Base-by-base conservation (phyloP, 306 rosid species). In the Glycyrrhiza uralensis region DNA sequence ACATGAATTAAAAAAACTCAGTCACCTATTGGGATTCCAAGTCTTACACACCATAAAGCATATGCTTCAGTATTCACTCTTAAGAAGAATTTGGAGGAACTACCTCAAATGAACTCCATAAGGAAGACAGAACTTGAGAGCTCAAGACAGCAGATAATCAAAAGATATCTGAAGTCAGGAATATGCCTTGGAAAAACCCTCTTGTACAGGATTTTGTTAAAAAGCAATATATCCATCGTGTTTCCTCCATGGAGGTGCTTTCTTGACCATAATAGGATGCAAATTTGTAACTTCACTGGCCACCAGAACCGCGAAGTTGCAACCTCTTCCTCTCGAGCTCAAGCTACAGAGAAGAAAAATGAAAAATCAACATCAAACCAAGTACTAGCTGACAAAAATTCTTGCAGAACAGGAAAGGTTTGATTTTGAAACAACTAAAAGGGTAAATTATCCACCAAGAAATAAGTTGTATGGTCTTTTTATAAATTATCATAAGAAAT, bases 301-400 rank as follows among this genome's bases (percentile, higher is more conserved):
- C 87, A 71, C 84, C 57, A n/a, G 58, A 42, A 51, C 76, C 56
- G 51, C 92, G 97, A 76, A 79, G 79, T 64, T 88, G 97, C 83
- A 93, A 75, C 84, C 93, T 91, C 86, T 88, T 90, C 86, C 93
- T 89, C 86, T 88, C 97, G 1, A 84, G 54, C 74, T 89, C 98
- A 62, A 93, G 90, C 97, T 93, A 74, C 64, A 83, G 20, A 51
- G 2, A 36, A 60, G 61, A 22, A 49, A 45, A 5, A 45, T 3
- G 28, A 30, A 52, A 23, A 55, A 26, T 79, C 60, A 77, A 44
- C 39, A 36, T 52, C 57, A 76, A 49, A 56, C 39, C 54, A 44
- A 23, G 50, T n/a, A 52, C 50, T 24, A 24, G 39, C 29, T 52
- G 52, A 30, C 23, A 52, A 72, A 20, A 32, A 1, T 1, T 8